phyloP scores from a whole-genome alignment of 305 asterid genomes.

The Fraxinus platypoda region DNA sequence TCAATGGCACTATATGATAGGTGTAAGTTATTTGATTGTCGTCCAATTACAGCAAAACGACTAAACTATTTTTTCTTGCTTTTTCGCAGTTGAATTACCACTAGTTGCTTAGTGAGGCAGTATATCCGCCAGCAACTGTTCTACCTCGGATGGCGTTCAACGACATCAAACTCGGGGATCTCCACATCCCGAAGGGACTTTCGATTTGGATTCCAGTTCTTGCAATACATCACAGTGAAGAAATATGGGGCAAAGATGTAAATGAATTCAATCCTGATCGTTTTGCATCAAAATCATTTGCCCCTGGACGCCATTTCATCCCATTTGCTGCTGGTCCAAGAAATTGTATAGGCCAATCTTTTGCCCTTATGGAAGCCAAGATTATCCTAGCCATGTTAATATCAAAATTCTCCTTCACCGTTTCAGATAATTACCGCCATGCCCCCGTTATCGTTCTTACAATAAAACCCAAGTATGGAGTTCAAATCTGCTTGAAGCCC shows the following conservation, averaged over 20 bases:
- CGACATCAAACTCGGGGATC: slow-evolving; percentile 74
- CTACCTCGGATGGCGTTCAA: slow-evolving; percentile 97
- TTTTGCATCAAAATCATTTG: slow-evolving; percentile 46
- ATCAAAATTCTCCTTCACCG: slow-evolving; percentile 59
- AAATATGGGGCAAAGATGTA: slow-evolving; percentile 85
- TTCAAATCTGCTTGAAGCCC: slow-evolving; percentile 63
- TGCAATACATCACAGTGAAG: slow-evolving; percentile 77
- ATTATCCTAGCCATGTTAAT: slow-evolving; percentile 80
- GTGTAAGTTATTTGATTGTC: neutral
- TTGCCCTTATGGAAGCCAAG: slow-evolving; percentile 93
- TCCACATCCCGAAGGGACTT: slow-evolving; percentile 77
- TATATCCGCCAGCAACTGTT: slow-evolving; percentile 83
- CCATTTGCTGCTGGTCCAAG: slow-evolving; percentile 95
- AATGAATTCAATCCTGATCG: slow-evolving; percentile 77
- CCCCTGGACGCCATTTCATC: slow-evolving; percentile 64
- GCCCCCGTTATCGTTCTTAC: slow-evolving; percentile 81
- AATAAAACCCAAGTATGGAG: slow-evolving; percentile 86
- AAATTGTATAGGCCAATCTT: slow-evolving; percentile 82
- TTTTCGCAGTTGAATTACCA: slow-evolving; percentile 61
- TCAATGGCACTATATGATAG: too few species aligned
- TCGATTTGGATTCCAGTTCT: slow-evolving; percentile 95
- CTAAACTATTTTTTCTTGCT: neutral
- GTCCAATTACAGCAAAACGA: neutral
- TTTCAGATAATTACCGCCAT: slow-evolving; percentile 73
- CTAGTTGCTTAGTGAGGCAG: too few species aligned